Conservation (phyloP, 345 rosid genomes). For the Punica granatum region DNA sequence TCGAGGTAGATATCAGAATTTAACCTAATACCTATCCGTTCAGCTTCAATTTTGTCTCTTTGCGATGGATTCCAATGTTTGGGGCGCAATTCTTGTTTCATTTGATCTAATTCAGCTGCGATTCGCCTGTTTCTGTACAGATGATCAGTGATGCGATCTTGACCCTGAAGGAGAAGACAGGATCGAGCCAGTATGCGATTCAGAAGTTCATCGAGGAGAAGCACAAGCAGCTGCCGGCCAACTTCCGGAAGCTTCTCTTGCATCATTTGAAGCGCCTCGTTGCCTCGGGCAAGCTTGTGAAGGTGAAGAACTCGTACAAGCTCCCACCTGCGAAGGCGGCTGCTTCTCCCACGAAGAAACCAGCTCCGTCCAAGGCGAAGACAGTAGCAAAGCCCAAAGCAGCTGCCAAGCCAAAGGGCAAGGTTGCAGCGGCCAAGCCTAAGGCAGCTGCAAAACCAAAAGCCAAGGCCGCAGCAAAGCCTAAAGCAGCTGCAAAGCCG, state of each 20-base stretch:
- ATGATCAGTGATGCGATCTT: conserved; percentile 70
- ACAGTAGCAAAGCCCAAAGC: conserved; percentile 17
- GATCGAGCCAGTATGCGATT: conserved; percentile 90
- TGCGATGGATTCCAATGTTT: not conserved
- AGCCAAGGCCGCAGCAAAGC: conserved; percentile 24
- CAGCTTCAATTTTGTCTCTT: not conserved
- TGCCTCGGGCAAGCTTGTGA: conserved; percentile 52
- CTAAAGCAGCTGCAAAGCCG: conserved; percentile 11
- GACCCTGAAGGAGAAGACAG: conserved; percentile 70
- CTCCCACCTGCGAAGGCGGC: conserved; percentile 41
- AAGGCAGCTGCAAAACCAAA: conserved; percentile 20
- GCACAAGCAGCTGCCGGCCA: conserved; percentile 52
- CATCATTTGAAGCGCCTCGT: conserved; percentile 64
- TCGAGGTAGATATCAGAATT: conserved; percentile 35
- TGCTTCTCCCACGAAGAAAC: conserved; percentile 11
- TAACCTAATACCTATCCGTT: not conserved
- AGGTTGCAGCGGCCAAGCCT: not conserved
- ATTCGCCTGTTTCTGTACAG: conserved; percentile 27
- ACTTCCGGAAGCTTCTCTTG: conserved; percentile 56
- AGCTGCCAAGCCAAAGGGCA: conserved; percentile 5
- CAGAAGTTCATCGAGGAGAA: conserved; percentile 76
- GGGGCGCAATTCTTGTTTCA: not conserved
- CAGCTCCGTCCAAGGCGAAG: conserved; percentile 7
- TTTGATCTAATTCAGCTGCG: not conserved
- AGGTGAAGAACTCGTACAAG: conserved; percentile 71